phyloP scores from a whole-genome alignment of 441 rosid genomes.

The Monsonia emarginata region DNA sequence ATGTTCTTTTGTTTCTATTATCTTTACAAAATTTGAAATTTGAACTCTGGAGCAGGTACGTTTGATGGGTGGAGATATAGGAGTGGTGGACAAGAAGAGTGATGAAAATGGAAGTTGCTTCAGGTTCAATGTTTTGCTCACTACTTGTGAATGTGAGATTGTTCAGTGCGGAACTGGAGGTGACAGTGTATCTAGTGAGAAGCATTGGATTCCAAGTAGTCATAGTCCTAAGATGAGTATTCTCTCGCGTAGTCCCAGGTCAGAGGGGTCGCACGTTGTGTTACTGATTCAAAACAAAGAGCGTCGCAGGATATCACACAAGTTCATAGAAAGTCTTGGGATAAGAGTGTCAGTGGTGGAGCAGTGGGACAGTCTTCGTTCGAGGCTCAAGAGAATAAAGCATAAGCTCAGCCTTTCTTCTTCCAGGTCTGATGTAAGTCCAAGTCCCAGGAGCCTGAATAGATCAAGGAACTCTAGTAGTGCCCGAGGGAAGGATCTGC shows the following conservation, averaged over 20 bases:
- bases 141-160: too few relatives aligned
- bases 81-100: slow-evolving; percentile 39
- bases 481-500: slow-evolving; percentile 31
- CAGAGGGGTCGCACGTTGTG: slow-evolving; percentile 55
- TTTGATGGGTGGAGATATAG: slow-evolving; percentile 73
- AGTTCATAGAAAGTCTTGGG: slow-evolving; percentile 42
- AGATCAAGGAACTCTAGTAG: slow-evolving; percentile 19
- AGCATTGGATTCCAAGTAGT: neutral
- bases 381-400: slow-evolving; percentile 27
- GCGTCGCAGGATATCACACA: slow-evolving; percentile 35
- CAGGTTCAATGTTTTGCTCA: slow-evolving; percentile 46
- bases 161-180: too few relatives aligned
- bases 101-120: slow-evolving; percentile 65
- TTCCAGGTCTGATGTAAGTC: slow-evolving; percentile 25
- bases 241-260: neutral
- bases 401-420: slow-evolving; percentile 30
- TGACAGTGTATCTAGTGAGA: slow-evolving; percentile 12
- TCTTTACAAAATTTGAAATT: too few relatives aligned
- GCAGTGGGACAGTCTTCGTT: slow-evolving; percentile 31
- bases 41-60: too few relatives aligned
- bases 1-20: too few relatives aligned
- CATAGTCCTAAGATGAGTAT: slow-evolving; percentile 21
- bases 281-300: slow-evolving; percentile 41
- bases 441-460: slow-evolving; percentile 8
- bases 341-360: slow-evolving; percentile 36